Evolutionary conservation across 2,329 filamentous ascomycete species (phyloP), one percentile per base, ranked within the genome.

Genomic region (Aspergillus fumigatiaffinis): DNA sequence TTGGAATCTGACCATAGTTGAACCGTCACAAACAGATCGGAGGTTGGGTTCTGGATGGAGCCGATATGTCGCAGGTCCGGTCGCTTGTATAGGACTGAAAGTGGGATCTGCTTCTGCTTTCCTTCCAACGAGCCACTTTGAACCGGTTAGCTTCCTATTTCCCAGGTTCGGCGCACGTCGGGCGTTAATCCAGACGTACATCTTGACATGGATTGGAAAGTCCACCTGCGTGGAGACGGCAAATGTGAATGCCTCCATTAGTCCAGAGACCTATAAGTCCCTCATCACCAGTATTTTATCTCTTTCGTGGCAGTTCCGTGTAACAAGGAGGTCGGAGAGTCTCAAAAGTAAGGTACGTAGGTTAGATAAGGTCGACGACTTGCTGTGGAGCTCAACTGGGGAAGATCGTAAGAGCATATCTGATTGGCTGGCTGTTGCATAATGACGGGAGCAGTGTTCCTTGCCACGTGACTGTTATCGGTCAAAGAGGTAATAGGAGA

Each of bases 1-100:
- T 99, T 99, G 28, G 92, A 97, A 68, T 95, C 92, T 12, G 92
- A 91, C 89, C 93, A 99, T 68, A 97, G 84, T 74, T 97, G 94
- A 8, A 88, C 89, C 0, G 92, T 97, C 51, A 96, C 87, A 70
- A 93, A 97, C 50, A 99, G 87, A 72, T 99, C 94, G 26, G 92
- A 97, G 71, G 88, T 80, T 0, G 88, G 80, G 73, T 90, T 92
- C 61, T 87, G 84, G 68, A 93, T 94, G 21, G 93, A 96, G 52
- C 91, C 93, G 55, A 94, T 83, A 71, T 97, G 90, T 62, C 92
- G 86, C 29, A 97, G 81, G 55, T 95, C 89, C 0, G 92, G 87
- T 55, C 87, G 83, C 60, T 88, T 84, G 49, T 97, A 78, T 25
- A 97, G 83, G 1, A 87, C 89, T 1, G 93, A 96, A 66, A 87